phyloP scores from a whole-genome alignment of 2,329 filamentous ascomycete species.

The Apiospora phragmitis region DNA sequence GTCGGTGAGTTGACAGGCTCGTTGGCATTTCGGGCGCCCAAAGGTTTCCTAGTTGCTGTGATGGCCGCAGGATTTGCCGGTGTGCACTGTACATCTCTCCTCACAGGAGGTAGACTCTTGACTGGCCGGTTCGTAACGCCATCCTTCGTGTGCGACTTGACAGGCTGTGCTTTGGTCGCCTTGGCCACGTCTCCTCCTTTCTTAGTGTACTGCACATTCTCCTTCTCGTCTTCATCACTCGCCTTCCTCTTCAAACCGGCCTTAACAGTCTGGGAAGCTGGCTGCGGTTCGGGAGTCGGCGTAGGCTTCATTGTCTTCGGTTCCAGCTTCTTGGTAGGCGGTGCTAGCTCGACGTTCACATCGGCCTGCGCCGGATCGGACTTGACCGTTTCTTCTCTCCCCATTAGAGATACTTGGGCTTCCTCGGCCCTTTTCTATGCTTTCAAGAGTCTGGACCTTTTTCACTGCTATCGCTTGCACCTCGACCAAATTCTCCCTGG shows the following conservation, averaged over 20 bases:
- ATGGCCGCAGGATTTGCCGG: constrained; percentile 22
- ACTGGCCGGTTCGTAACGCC: constrained; percentile 38
- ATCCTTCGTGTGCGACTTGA: constrained; percentile 26
- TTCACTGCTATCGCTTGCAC: constrained; percentile 2
- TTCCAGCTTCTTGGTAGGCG: background rate
- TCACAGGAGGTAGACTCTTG: constrained; percentile 44
- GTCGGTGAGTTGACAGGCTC: constrained; percentile 59
- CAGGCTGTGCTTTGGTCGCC: background rate
- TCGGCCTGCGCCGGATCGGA: background rate
- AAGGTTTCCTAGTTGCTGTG: constrained; percentile 44
- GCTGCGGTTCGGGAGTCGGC: constrained; percentile 16
- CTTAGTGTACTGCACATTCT: constrained; percentile 24
- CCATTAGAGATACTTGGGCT: background rate
- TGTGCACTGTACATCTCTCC: constrained; percentile 41
- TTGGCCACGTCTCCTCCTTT: constrained; percentile 16
- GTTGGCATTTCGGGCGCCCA: constrained; percentile 61
- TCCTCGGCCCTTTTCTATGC: background rate
- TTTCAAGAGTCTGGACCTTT: constrained; percentile 11
- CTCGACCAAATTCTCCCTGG: constrained; percentile 11
- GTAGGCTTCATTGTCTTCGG: constrained; percentile 1
- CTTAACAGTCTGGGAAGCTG: constrained; percentile 37
- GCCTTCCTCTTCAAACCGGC: constrained; percentile 60
- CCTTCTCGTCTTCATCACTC: constrained; percentile 54
- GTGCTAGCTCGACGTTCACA: background rate
- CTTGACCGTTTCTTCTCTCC: background rate